phyloP scores from a whole-genome alignment of 805 yeast species.

The Kregervanrija delftensis region DNA sequence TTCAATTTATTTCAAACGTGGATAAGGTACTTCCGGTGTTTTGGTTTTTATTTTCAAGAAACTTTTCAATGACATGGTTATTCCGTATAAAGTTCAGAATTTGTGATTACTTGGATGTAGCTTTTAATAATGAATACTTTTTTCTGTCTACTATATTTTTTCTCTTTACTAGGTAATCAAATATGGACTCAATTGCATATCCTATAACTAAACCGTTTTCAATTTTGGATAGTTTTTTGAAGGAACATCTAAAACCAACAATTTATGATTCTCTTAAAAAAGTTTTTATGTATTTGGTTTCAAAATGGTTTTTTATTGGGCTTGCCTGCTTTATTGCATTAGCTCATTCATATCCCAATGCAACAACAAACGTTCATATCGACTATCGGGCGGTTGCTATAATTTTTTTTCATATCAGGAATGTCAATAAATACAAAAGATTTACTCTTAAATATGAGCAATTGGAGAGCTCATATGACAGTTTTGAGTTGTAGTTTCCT shows the following conservation, averaged over 20 bases:
- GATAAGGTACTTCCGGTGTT: too few species aligned
- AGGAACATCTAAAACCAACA: background rate
- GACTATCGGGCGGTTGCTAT: constrained; percentile 84
- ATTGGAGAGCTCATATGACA: constrained; percentile 80
- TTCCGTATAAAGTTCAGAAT: too few species aligned
- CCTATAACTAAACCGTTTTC: too few species aligned
- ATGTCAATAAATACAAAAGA: constrained; percentile 64
- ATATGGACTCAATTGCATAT: too few species aligned
- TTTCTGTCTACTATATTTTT: too few species aligned
- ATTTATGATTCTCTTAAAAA: constrained; percentile 1
- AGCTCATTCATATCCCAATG: constrained; percentile 71
- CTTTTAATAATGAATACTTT: too few species aligned
- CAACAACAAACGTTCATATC: constrained; percentile 80
- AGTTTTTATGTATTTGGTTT: constrained; percentile 4
- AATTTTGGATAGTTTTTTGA: too few species aligned
- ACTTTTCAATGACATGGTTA: too few species aligned
- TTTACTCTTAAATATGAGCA: constrained; percentile 52
- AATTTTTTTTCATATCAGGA: constrained; percentile 77
- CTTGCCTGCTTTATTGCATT: constrained; percentile 68
- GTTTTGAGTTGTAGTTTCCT: constrained; percentile 64
- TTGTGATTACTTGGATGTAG: too few species aligned
- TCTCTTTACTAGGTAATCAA: too few species aligned
- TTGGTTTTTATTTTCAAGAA: too few species aligned
- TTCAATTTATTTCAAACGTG: too few species aligned
- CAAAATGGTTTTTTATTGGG: constrained; percentile 71